Base-by-base conservation (phyloP, 768 basidiomycete genomes). In the Glaciozyma martinii region DNA sequence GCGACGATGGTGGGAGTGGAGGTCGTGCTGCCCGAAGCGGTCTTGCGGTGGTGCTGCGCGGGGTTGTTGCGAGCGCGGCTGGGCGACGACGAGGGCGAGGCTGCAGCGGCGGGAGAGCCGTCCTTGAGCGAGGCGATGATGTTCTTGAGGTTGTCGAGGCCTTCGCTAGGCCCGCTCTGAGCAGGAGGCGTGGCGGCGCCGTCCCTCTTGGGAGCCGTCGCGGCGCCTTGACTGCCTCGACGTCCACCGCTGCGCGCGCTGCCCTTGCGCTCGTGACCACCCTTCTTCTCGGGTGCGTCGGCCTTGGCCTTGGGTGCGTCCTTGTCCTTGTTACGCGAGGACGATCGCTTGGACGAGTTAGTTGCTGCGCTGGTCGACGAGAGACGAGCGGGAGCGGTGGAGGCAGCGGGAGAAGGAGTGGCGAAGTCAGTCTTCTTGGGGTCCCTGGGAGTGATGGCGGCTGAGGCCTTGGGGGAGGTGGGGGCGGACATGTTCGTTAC, bases 91-190 rank as follows among this genome's bases (percentile, higher is more conserved):
- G 43, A 30, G 15, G 50, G 43, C 12, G 60, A 53, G 3, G 40
- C 29, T 1, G 58, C 29, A 12, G 58, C 25, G 19, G 53, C 49
- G 44, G 47, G 61, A 19, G 57, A 62, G 53, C 25, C 10, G 57
- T 66, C 65, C 29, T 59, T 59, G 43, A 68, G 58, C 32, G 65
- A 63, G 29, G 63, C 55, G 56, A 68, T 58, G 33, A 68, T 60
- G 58, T 60, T 68, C 56, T 68, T 65, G 47, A 68, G 59, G 63
- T 65, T 68, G n/a, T 46, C 37, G 19, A 68, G 59, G 25, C 50
- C 50, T 30, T 52, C 50, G 37, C 37, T 40, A 13, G 37, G 7
- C 15, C 37, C 12, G 50, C 27, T 29, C 27, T 30, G 27, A 19
- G 49, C 4, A 18, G 50, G 50, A 52, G 50, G 50, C 50, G 50